Evolutionary conservation across 257 asterid species (phyloP).

Genomic region (Cynanchum wilfordii): DNA sequence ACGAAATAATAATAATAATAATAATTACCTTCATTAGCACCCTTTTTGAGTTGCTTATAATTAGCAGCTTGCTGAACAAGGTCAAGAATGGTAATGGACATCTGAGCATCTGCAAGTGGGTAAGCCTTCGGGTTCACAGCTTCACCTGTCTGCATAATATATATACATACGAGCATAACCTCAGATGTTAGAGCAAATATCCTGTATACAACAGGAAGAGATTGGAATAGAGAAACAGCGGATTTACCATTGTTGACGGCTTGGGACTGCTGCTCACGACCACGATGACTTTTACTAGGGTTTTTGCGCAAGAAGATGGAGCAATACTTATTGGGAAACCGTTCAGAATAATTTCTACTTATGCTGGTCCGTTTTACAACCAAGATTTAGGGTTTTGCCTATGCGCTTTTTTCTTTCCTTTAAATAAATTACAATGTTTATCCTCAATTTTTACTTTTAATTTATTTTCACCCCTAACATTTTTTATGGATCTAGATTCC

Average conservation of each 20-base stretch:
- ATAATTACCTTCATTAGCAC: conserved; percentile 83
- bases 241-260: not conserved
- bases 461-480: no score
- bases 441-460: no score
- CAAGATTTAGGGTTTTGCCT: not conserved
- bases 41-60: conserved; percentile 90
- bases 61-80: conserved; percentile 89
- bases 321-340: not conserved
- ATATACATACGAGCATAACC: not conserved
- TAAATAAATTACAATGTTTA: no score
- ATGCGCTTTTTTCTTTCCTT: no score
- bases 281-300: not conserved
- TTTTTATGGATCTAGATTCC: no score
- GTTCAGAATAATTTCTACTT: not conserved
- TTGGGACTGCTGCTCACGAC: not conserved
- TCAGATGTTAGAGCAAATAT: no score
- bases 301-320: not conserved
- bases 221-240: not conserved
- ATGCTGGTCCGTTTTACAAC: not conserved
- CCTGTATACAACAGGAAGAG: not conserved
- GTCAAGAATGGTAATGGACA: conserved; percentile 72
- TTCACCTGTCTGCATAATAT: conserved; percentile 8
- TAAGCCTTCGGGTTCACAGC: conserved; percentile 17
- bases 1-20: not conserved
- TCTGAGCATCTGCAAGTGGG: conserved; percentile 67